Evolutionary conservation across 2,329 filamentous ascomycete species (phyloP), one percentile per base, ranked within the genome.

Genomic region (Alternaria viburni): DNA sequence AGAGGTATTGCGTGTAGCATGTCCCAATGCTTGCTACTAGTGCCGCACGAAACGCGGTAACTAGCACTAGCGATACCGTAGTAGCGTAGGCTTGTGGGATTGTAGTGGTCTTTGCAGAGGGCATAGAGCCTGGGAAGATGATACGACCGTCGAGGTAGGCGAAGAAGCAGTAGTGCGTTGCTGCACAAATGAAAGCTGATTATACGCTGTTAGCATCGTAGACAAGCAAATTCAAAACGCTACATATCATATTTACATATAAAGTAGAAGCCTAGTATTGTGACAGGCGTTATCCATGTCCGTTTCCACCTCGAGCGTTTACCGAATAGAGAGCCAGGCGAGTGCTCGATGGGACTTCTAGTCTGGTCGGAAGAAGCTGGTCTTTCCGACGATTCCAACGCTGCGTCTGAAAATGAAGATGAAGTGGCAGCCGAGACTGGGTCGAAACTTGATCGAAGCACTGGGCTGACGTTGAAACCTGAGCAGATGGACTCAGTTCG

Each of bases 221-320:
- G 1, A n/a, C 8, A n/a, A 36, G 2, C 15, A 5, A 4, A 9
- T 2, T 0, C n/a, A 9, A 0, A 8, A 36, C 15, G 8, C 32
- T 36, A 5, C 8, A 9, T 36, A 9, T n/a, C 15, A 36, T 36
- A 3, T 15, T 36, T 36, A 36, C 32, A 36, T n/a, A 36, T n/a
- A 1, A 36, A n/a, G 32, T 36, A 36, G 32, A 36, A 36, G 32
- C 32, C 32, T 9, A 36, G 32, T 36, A 36, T 36, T 3, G 32
- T 36, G 32, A 9, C 8, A 3, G 32, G 32, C 32, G 32, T 36
- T 36, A 36, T 36, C 32, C 32, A 36, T n/a, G 32, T 36, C 32
- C 1, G 15, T 36, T 36, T 36, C 32, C 32, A 36, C 32, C 32
- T 36, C 0, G 32, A 15, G 7, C 32, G 15, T 36, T 2, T n/a